Percentiles rank a stretch among this genome's conserved stretches.
Conservation (phyloP, 768 basidiomycete species). For the Auricularia sp. region DNA sequence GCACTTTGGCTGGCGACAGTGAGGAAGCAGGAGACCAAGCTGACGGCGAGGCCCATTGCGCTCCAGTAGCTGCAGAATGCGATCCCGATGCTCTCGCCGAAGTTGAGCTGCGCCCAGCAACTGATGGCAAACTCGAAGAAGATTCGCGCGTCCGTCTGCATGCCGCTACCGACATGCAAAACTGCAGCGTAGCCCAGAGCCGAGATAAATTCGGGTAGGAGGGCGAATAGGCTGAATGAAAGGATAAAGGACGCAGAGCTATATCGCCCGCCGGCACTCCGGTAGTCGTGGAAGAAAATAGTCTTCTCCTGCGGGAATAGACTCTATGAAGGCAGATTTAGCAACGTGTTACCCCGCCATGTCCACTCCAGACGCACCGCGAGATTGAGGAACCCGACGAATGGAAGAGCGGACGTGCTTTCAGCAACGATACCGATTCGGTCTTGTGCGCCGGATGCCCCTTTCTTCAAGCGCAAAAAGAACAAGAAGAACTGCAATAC, state of each 20-base stretch:
- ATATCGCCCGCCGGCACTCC: slow-evolving; percentile 27
- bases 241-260: slow-evolving; percentile 27
- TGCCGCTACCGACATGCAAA: neutral
- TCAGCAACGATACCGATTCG: slow-evolving; percentile 27
- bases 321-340: slow-evolving; percentile 13
- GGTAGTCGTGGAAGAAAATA: slow-evolving; percentile 34
- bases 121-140: neutral
- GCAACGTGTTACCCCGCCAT: neutral
- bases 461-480: slow-evolving; percentile 26
- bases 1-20: neutral
- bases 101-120: neutral
- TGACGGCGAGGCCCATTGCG: slow-evolving; percentile 1
- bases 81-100: neutral
- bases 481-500: slow-evolving; percentile 23
- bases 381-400: slow-evolving; percentile 24
- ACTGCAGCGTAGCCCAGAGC: slow-evolving; percentile 5
- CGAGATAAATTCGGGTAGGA: slow-evolving; percentile 16
- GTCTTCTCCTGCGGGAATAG: slow-evolving; percentile 35
- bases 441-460: slow-evolving; percentile 31
- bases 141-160: slow-evolving; percentile 1
- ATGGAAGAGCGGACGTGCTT: slow-evolving; percentile 22
- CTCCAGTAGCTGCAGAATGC: slow-evolving; percentile 1
- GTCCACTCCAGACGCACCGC: slow-evolving; percentile 3
- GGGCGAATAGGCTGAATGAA: slow-evolving; percentile 16
- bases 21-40: neutral